A percentile compares a stretch with the other conserved stretches of the same genome.
Evolutionary conservation across 257 asterid genomes (phyloP).

Genomic region (Lantana camara): DNA sequence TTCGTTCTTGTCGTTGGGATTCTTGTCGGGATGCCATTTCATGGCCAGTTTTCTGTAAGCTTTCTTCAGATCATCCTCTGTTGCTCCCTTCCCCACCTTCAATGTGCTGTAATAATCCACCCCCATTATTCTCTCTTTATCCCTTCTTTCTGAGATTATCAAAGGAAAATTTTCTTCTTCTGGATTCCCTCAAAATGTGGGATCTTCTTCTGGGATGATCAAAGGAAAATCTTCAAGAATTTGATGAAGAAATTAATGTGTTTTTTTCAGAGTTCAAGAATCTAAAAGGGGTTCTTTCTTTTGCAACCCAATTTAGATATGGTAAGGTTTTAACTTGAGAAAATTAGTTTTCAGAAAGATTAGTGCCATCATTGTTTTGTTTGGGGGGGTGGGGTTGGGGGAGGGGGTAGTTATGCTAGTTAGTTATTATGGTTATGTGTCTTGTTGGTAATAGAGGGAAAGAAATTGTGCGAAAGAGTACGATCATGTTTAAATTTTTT

Average conservation of each 20-base stretch:
- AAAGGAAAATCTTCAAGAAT: too few species aligned
- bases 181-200: too few species aligned
- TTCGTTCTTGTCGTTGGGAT: conserved; percentile 73
- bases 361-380: neutral
- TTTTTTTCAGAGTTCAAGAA: too few species aligned
- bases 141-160: too few species aligned
- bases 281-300: too few species aligned
- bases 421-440: conserved; percentile 34
- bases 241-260: too few species aligned
- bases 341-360: neutral
- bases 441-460: neutral
- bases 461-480: too few species aligned
- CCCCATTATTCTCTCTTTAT: conserved; percentile 42
- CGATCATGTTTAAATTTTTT: too few species aligned
- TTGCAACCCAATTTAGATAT: neutral
- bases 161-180: too few species aligned
- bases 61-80: conserved; percentile 88
- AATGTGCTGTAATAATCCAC: conserved; percentile 75
- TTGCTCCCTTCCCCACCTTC: conserved; percentile 70
- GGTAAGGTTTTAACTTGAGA: conserved; percentile 10
- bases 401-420: neutral
- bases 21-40: conserved; percentile 99
- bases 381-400: too few species aligned
- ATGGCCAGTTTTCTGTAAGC: conserved; percentile 85
- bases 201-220: too few species aligned